Base-by-base conservation (phyloP, 2,329 filamentous ascomycete species). In the Colletotrichum sublineola region DNA sequence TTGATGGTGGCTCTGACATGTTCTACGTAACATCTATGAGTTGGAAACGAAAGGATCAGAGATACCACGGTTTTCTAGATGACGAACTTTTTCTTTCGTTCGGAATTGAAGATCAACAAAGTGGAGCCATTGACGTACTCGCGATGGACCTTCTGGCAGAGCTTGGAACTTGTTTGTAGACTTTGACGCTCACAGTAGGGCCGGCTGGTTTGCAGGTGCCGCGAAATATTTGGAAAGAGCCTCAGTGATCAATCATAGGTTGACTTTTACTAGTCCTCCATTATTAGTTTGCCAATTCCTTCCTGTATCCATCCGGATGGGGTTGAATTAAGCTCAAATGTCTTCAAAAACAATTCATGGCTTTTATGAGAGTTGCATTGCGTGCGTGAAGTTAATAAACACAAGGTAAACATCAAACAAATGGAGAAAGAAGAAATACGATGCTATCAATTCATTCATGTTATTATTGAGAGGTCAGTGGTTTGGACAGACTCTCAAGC, bases 21-120 rank as follows among this genome's bases (percentile, higher is more conserved):
- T 79, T 91, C 38, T 91, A 90, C 73, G 80, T 90, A 0, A 90
- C 87, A 0, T 87, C 84, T 0, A 85, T 90, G 42, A 87, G 83
- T 71, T 91, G 89, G 89, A 89, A 86, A 77, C 77, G 73, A 0
- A 77, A 78, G 0, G 82, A 81, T 0, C 79, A 83, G 73, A 84
- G 77, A 40, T 90, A 90, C 73, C 86, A 90, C 75, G 89, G 89
- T 0, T 89, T 85, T 67, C 71, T 87, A 12, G 88, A 90, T 73
- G 88, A 91, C 75, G 83, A 85, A 15, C 24, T 90, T 18, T 86
- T 90, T 52, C 55, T 91, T 3, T 82, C 79, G 0, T 90, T 91
- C 77, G 89, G 89, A 0, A 84, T 89, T 46, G 88, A 91, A 76
- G 88, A 90, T 76, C 74, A 79, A 58, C 79, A 76, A 38, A 79